Conservation (phyloP, 2,329 filamentous ascomycete genomes). For the Lizonia empirigonia region DNA sequence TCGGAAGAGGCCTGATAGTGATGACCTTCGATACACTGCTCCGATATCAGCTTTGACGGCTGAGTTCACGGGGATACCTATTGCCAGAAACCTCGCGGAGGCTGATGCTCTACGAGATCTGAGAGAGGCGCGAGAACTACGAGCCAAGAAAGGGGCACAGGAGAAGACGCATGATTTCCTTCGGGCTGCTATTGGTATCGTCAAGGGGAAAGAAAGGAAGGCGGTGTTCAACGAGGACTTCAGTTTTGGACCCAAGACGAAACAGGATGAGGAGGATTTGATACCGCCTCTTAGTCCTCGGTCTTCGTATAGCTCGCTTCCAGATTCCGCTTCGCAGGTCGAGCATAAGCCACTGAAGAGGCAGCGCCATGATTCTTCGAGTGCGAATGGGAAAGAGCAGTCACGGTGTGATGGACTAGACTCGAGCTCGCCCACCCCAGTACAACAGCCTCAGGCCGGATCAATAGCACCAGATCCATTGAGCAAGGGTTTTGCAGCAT, state of each 20-base stretch:
- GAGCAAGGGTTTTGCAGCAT: not conserved
- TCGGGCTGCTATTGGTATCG: not conserved
- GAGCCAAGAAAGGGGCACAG: not conserved
- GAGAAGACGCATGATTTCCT: not conserved
- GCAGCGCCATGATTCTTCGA: constrained; percentile 4
- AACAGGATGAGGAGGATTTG: not conserved
- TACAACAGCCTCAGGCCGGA: not conserved
- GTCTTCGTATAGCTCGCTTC: not conserved
- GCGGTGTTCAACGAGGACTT: constrained; percentile 3
- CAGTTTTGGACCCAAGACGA: not conserved
- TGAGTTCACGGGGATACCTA: not conserved
- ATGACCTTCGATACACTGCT: not conserved
- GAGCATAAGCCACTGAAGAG: not conserved
- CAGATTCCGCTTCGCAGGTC: not conserved
- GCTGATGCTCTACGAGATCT: not conserved
- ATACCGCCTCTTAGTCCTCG: not conserved
- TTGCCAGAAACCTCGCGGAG: not conserved
- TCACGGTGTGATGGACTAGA: not conserved
- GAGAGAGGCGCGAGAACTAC: not conserved
- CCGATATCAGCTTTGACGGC: not conserved
- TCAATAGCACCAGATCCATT: not conserved
- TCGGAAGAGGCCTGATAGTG: not conserved
- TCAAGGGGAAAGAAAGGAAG: not conserved
- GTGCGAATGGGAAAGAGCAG: not conserved
- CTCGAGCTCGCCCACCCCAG: not conserved